phyloP scores from a whole-genome alignment of 805 yeast genomes.

The Saturnispora halmiae region DNA sequence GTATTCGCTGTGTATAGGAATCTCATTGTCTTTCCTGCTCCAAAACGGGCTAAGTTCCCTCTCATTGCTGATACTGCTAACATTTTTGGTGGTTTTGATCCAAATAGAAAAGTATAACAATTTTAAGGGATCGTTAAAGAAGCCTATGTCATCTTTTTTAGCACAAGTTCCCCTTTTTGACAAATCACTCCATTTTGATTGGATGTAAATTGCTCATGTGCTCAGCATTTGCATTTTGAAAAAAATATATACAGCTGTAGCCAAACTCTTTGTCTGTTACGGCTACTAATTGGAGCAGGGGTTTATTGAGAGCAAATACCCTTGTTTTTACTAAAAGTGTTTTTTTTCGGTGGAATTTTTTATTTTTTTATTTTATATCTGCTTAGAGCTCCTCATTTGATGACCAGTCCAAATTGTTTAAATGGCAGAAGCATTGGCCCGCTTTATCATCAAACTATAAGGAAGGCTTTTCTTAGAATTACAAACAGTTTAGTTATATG shows the following conservation, averaged over 20 bases:
- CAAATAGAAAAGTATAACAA: too few species aligned
- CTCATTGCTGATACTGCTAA: not conserved
- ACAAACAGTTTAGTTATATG: too few species aligned
- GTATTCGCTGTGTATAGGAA: constrained; percentile 5
- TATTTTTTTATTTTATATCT: too few species aligned
- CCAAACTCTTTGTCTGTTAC: too few species aligned
- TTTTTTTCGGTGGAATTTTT: not conserved
- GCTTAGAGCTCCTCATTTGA: constrained; percentile 1
- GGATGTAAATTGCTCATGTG: constrained; percentile 3
- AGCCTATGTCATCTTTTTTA: too few species aligned
- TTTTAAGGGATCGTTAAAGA: not conserved
- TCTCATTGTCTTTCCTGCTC: not conserved
- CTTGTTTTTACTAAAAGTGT: not conserved
- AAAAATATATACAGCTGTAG: too few species aligned
- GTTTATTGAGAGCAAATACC: not conserved
- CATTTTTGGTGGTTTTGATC: too few species aligned
- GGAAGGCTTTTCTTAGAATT: too few species aligned
- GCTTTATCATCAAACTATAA: too few species aligned
- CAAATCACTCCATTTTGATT: not conserved
- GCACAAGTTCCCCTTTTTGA: not conserved
- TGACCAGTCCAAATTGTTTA: constrained; percentile 8
- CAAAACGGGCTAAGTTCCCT: not conserved
- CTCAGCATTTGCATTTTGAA: too few species aligned
- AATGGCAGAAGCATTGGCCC: too few species aligned
- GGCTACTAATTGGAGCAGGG: too few species aligned